A percentile compares a stretch with the other conserved stretches of the same genome.
phyloP scores from a whole-genome alignment of 805 yeast species.

The Candida krabiensis region DNA sequence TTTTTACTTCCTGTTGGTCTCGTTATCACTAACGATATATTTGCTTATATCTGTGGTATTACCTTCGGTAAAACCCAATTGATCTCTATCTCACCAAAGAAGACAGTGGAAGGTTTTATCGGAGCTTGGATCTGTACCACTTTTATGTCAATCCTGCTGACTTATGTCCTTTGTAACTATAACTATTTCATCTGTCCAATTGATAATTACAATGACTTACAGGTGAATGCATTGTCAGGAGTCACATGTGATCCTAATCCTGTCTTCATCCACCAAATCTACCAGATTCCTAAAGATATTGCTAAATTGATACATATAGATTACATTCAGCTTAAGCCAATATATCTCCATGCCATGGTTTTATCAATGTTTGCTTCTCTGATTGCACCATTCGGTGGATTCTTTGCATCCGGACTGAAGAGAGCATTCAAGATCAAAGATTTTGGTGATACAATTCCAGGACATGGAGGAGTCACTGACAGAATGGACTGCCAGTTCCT shows the following conservation, averaged over 20 bases:
- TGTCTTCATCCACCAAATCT: constrained; percentile 80
- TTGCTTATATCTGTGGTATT: constrained; percentile 96
- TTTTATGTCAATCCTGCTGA: constrained; percentile 63
- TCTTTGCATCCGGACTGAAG: constrained; percentile 96
- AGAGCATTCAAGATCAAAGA: constrained; percentile 96
- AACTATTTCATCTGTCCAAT: constrained; percentile 90
- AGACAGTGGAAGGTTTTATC: constrained; percentile 94
- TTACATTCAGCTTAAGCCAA: constrained; percentile 70
- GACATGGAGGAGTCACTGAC: constrained; percentile 98
- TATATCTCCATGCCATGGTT: constrained; percentile 83
- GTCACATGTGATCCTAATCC: constrained; percentile 83
- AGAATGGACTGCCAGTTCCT: constrained; percentile 96
- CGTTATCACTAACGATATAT: constrained; percentile 92
- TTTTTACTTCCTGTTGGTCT: constrained; percentile 87
- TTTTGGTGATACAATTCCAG: constrained; percentile 98
- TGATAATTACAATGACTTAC: constrained; percentile 49
- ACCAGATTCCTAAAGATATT: constrained; percentile 69
- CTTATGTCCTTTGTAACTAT: constrained; percentile 62
- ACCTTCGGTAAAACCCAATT: constrained; percentile 93
- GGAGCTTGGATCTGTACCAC: constrained; percentile 98
- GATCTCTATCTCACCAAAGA: constrained; percentile 92
- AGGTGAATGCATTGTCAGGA: constrained; percentile 58
- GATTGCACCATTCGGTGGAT: constrained; percentile 98
- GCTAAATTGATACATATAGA: constrained; percentile 44
- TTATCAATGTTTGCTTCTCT: constrained; percentile 94